Base-by-base conservation (phyloP, 768 basidiomycete genomes). In the Naganishia friedmannii region DNA sequence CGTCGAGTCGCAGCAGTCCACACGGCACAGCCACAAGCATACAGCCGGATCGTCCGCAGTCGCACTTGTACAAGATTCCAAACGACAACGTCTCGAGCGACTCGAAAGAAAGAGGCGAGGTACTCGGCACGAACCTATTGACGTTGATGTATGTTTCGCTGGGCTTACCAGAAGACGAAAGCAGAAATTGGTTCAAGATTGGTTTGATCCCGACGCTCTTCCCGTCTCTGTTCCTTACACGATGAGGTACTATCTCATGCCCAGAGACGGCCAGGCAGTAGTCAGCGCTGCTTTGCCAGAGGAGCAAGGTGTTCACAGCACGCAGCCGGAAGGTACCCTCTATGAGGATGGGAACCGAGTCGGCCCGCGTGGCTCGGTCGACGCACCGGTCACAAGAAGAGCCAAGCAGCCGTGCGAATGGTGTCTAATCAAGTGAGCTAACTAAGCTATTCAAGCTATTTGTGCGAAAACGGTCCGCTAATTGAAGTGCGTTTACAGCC, bases 221-320 rank as follows among this genome's bases (percentile, higher is more conserved):
- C 39, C 37, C 23, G 60, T 63, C 60, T n/a, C 60, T 17, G 60
- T 63, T 26, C 60, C 39, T 2, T 63, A 63, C 42, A 46, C 60
- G 17, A 63, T 63, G 60, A 39, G 60, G 23, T 63, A 63, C 26
- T 63, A 63, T 45, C 15, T 63, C 10, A 63, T 63, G 60, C 60
- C 60, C 26, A 45, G 23, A 29, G 39, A 42, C 29, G 60, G 60
- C n/a, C 60, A 63, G 39, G 23, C 39, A 13, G 39, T 63, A 13
- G 60, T 63, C 23, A 63, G 60, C 26, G 39, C 60, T 26, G 60
- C 39, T 13, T 6, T n/a, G 7, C 60, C 60, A 21, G 60, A 63
- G 21, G 60, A 63, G 15, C 42, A 34, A 13, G 60, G 60, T 15
- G 60, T 63, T 12, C 37, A 46, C 12, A 63, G 60, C 26, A 28